Percentiles rank a stretch among this genome's conserved stretches.
These are phyloP conservation scores for Pichia nanzhaoensis DNA, from an alignment of 805 yeast genomes.

Conservation along the genomic window DNA sequence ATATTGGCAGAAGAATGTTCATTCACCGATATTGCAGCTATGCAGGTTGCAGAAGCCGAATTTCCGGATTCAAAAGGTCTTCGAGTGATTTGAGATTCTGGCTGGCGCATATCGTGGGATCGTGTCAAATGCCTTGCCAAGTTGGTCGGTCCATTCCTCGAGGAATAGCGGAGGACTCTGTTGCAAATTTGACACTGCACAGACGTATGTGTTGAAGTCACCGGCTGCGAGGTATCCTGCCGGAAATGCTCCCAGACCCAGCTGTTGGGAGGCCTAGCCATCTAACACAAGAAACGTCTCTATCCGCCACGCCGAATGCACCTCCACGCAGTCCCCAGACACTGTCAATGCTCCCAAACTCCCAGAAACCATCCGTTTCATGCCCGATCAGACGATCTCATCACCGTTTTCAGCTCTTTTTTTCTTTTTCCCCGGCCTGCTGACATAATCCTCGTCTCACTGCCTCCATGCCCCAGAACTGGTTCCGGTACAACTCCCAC, in stretches of 20 bases:
- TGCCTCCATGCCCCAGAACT: conserved; percentile 79
- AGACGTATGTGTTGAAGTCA: conserved; percentile 14
- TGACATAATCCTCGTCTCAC: conserved; percentile 1
- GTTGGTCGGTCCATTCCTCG: conserved; percentile 32
- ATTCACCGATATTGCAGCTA: no score
- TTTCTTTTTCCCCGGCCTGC: neutral
- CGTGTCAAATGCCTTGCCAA: conserved; percentile 28
- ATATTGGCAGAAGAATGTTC: neutral
- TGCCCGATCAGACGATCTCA: neutral
- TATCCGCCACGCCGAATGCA: neutral
- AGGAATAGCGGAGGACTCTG: conserved; percentile 26
- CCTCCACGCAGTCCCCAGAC: neutral
- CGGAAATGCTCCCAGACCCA: conserved; percentile 33
- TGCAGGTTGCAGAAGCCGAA: neutral
- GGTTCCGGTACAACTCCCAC: conserved; percentile 91
- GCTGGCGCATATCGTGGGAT: conserved; percentile 24
- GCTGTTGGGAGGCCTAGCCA: conserved; percentile 32
- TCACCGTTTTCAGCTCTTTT: neutral
- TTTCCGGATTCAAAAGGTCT: conserved; percentile 21
- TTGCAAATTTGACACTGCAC: conserved; percentile 28
- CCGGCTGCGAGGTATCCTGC: conserved; percentile 21
- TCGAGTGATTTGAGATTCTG: conserved; percentile 23
- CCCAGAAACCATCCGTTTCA: neutral
- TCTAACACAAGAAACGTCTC: conserved; percentile 2
- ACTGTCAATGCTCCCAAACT: no score